Evolutionary conservation across 768 basidiomycete genomes (phyloP).

Genomic region (Mycena haematopus): DNA sequence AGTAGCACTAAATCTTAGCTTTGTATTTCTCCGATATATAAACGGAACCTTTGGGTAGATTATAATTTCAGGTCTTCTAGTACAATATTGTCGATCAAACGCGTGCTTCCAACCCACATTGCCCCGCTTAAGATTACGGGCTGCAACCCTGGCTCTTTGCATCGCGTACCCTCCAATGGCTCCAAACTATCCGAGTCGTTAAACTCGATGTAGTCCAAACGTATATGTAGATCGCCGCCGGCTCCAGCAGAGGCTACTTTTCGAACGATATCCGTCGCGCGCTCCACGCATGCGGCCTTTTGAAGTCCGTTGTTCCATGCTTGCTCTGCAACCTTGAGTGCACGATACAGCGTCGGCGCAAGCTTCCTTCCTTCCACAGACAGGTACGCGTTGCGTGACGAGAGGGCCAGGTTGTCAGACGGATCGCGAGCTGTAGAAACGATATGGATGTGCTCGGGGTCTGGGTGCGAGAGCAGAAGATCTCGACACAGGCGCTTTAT

Average conservation of each 20-base stretch:
- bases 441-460: constrained; percentile 77
- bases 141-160: constrained; percentile 37
- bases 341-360: constrained; percentile 73
- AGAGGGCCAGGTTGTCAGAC: constrained; percentile 76
- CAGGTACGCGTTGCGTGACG: constrained; percentile 90
- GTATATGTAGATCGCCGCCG: constrained; percentile 56
- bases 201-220: constrained; percentile 87
- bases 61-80: constrained; percentile 46
- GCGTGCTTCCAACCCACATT: constrained; percentile 82
- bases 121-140: constrained; percentile 84
- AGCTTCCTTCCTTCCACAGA: constrained; percentile 62
- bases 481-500: constrained; percentile 81
- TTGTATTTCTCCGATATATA: neutral
- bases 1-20: neutral
- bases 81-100: constrained; percentile 93
- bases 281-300: constrained; percentile 55
- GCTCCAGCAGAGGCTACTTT: constrained; percentile 36
- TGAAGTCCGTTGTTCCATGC: constrained; percentile 61
- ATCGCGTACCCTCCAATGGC: constrained; percentile 46
- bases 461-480: constrained; percentile 81
- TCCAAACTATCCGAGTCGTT: constrained; percentile 84
- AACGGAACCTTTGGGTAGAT: neutral
- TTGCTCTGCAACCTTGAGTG: constrained; percentile 62
- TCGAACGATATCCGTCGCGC: constrained; percentile 51
- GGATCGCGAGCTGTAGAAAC: constrained; percentile 82